Conservation (phyloP, 2,329 filamentous ascomycete species). For the Mariannaea elegans region DNA sequence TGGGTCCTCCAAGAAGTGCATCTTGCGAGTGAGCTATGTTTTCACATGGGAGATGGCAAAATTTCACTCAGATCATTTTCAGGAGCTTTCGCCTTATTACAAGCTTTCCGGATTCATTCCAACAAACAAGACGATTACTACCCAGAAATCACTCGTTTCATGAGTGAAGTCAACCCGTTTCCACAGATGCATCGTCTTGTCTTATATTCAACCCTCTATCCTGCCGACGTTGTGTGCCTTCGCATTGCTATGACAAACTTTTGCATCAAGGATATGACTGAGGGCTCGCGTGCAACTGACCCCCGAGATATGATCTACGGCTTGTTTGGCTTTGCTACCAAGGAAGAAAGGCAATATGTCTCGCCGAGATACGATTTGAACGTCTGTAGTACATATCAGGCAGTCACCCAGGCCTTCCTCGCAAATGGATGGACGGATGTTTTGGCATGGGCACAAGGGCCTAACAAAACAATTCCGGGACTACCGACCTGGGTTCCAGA, state of each 20-base stretch:
- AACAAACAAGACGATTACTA: not conserved
- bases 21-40: not conserved
- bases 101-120: not conserved
- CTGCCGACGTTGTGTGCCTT: not conserved
- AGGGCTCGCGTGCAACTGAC: not conserved
- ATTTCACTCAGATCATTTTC: not conserved
- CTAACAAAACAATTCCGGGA: not conserved
- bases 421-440: not conserved
- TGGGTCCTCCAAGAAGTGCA: constrained; percentile 3
- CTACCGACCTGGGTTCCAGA: constrained; percentile 1
- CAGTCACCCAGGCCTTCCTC: not conserved
- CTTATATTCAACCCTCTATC: not conserved
- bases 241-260: constrained; percentile 2
- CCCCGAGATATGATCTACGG: constrained; percentile 3
- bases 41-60: not conserved
- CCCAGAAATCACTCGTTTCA: not conserved
- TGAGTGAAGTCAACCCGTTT: not conserved
- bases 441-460: constrained; percentile 1
- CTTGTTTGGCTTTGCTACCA: not conserved
- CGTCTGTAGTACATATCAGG: not conserved
- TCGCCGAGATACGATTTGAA: not conserved
- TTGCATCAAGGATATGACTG: not conserved
- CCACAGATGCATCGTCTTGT: constrained; percentile 3
- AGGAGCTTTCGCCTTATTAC: not conserved
- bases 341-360: not conserved